A percentile compares a stretch with the other conserved stretches of the same genome.
phyloP scores from a whole-genome alignment of 441 rosid species.

The Erodium chrysanthum region DNA sequence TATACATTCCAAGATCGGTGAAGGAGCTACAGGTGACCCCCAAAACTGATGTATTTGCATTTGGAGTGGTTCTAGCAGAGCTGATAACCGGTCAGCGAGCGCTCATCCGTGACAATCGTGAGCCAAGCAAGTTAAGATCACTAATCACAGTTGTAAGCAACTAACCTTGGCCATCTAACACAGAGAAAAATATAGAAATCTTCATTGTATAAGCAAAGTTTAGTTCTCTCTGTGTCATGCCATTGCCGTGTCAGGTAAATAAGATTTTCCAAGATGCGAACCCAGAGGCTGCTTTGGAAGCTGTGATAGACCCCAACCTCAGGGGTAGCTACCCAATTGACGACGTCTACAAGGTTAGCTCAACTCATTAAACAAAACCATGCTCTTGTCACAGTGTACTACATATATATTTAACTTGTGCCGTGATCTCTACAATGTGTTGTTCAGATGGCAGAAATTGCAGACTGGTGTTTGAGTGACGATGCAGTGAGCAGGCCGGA shows the following conservation, averaged over 20 bases:
- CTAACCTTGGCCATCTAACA: not conserved
- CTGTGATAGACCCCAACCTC: conserved; percentile 36
- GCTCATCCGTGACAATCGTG: conserved; percentile 36
- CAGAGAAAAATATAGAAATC: too few relatives aligned
- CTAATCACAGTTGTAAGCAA: conserved; percentile 42
- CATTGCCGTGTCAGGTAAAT: conserved; percentile 23
- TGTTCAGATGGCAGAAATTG: conserved; percentile 47
- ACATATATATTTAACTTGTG: not conserved
- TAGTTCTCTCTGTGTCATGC: not conserved
- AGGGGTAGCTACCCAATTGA: conserved; percentile 38
- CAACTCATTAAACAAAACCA: not conserved
- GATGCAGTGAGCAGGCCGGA: conserved; percentile 44
- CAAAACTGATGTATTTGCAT: conserved; percentile 54
- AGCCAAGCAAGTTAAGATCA: conserved; percentile 42
- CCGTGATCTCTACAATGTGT: not conserved
- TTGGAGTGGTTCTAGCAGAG: conserved; percentile 58
- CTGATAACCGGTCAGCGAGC: conserved; percentile 58
- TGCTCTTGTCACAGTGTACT: not conserved
- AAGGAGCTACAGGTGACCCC: conserved; percentile 59
- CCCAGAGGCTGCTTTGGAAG: conserved; percentile 37
- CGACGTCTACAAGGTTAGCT: conserved; percentile 40
- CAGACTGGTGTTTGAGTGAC: conserved; percentile 47
- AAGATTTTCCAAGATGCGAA: conserved; percentile 34
- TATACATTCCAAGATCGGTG: conserved; percentile 31
- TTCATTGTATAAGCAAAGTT: not conserved